Evolutionary conservation across 768 basidiomycete genomes (phyloP).

Genomic region (Piloderma croceum): DNA sequence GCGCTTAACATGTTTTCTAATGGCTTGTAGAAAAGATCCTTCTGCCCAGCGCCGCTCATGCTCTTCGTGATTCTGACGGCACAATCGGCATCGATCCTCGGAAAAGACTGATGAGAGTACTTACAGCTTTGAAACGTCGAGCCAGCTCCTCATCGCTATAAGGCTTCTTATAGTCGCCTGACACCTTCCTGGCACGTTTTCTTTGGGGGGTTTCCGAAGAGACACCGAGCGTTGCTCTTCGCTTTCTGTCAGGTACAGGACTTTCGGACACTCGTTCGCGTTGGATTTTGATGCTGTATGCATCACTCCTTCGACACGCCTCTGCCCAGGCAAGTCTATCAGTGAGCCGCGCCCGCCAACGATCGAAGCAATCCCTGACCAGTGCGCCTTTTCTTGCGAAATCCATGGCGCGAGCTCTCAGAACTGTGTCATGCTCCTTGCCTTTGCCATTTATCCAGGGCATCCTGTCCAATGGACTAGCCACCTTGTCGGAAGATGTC

Average conservation of each 20-base stretch:
- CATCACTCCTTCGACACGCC: slow-evolving; percentile 54
- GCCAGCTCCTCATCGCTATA: slow-evolving; percentile 62
- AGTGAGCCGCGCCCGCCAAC: slow-evolving; percentile 42
- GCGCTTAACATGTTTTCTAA: slow-evolving; percentile 35
- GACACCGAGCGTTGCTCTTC: slow-evolving; percentile 13
- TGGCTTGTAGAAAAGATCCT: slow-evolving; percentile 57
- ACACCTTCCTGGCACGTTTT: slow-evolving; percentile 29
- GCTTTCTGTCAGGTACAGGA: slow-evolving; percentile 17
- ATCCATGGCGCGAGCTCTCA: too few species aligned
- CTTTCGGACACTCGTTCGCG: slow-evolving; percentile 28
- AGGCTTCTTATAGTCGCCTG: slow-evolving; percentile 44
- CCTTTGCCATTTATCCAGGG: too few species aligned
- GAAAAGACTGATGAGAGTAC: slow-evolving; percentile 13
- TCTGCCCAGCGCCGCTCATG: slow-evolving; percentile 69
- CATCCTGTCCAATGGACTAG: too few species aligned
- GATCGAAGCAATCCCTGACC: slow-evolving; percentile 37
- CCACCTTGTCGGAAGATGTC: too few species aligned
- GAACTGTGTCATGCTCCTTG: too few species aligned
- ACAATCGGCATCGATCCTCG: slow-evolving; percentile 11
- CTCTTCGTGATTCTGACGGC: slow-evolving; percentile 60
- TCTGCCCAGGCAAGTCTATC: slow-evolving; percentile 54
- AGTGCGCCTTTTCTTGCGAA: slow-evolving; percentile 37
- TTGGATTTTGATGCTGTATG: slow-evolving; percentile 50
- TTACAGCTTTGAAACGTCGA: slow-evolving; percentile 63
- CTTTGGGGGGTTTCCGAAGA: slow-evolving; percentile 17